phyloP scores from a whole-genome alignment of 2,329 filamentous ascomycete species.

The Xylaria sp. region DNA sequence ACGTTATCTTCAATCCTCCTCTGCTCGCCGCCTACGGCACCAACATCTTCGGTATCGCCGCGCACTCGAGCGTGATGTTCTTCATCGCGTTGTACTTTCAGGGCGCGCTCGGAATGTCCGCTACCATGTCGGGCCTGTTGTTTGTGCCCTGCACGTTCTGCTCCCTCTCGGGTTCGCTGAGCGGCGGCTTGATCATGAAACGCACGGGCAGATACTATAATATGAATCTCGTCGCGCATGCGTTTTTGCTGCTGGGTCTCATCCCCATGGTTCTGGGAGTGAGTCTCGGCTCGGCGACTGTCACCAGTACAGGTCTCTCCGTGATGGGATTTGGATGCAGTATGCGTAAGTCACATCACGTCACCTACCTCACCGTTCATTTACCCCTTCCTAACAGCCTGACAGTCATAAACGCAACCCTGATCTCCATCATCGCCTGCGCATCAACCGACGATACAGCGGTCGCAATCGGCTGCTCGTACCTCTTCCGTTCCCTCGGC shows the following conservation, averaged over 20 bases:
- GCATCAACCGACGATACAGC: conserved; percentile 62
- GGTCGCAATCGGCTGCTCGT: conserved; percentile 71
- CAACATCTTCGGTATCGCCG: conserved; percentile 67
- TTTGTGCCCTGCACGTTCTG: conserved; percentile 61
- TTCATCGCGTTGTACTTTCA: conserved; percentile 77
- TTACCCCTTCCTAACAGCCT: neutral
- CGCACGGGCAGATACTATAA: conserved; percentile 66
- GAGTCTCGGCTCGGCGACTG: conserved; percentile 42
- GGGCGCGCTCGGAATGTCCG: conserved; percentile 59
- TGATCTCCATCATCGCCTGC: conserved; percentile 69
- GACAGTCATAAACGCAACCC: conserved; percentile 61
- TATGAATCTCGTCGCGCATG: conserved; percentile 57
- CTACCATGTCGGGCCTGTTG: conserved; percentile 58
- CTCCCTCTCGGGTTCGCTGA: conserved; percentile 59
- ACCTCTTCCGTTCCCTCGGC: conserved; percentile 75
- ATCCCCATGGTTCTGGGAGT: conserved; percentile 51
- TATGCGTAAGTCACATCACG: conserved; percentile 28
- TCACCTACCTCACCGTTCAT: neutral
- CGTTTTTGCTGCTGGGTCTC: conserved; percentile 48
- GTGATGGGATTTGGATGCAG: conserved; percentile 40
- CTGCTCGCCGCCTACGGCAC: conserved; percentile 63
- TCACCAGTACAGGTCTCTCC: conserved; percentile 53
- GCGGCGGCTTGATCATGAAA: conserved; percentile 62
- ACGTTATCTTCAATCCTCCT: conserved; percentile 62
- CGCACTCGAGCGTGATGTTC: conserved; percentile 55